A percentile compares a stretch with the other conserved stretches of the same genome.
phyloP scores from a whole-genome alignment of 768 basidiomycete species.

The Sistotremastrum niveocremeum region DNA sequence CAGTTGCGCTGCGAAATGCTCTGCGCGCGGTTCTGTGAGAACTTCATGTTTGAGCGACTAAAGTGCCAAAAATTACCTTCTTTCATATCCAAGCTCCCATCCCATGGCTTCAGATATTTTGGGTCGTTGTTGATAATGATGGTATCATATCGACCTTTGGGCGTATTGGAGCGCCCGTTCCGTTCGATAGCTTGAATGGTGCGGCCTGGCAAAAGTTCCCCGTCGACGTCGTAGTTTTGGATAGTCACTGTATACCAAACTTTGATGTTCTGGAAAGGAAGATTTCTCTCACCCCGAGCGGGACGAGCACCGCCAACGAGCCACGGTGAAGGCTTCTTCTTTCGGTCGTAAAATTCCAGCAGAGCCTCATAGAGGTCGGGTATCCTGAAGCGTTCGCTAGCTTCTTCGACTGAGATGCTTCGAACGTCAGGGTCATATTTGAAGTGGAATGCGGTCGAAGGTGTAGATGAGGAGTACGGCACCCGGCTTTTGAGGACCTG shows the following conservation, averaged over 20 bases:
- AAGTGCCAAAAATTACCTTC: no score
- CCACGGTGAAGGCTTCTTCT: no score
- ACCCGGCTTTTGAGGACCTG: no score
- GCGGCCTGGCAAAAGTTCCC: no score
- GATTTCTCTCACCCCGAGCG: not conserved
- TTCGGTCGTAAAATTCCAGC: no score
- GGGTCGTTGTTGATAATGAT: no score
- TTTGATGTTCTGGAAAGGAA: constrained; percentile 14
- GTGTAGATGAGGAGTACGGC: no score
- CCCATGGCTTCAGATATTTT: no score
- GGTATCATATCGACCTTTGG: constrained; percentile 12
- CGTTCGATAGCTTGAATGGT: constrained; percentile 12
- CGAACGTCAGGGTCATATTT: constrained; percentile 9
- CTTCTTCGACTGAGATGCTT: constrained; percentile 11
- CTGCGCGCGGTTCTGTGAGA: no score
- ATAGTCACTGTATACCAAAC: constrained; percentile 16
- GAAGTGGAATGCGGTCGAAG: constrained; percentile 16
- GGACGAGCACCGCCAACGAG: constrained; percentile 5
- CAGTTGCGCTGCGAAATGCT: constrained; percentile 11
- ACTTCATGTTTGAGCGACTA: no score
- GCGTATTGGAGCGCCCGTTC: constrained; percentile 13
- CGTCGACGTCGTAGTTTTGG: no score
- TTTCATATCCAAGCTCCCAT: no score
- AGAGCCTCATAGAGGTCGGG: constrained; percentile 17
- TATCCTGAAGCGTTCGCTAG: constrained; percentile 11